These are phyloP conservation scores for Mallotus japonicus DNA, from an alignment of 441 rosid species.

Conservation along the genomic window DNA sequence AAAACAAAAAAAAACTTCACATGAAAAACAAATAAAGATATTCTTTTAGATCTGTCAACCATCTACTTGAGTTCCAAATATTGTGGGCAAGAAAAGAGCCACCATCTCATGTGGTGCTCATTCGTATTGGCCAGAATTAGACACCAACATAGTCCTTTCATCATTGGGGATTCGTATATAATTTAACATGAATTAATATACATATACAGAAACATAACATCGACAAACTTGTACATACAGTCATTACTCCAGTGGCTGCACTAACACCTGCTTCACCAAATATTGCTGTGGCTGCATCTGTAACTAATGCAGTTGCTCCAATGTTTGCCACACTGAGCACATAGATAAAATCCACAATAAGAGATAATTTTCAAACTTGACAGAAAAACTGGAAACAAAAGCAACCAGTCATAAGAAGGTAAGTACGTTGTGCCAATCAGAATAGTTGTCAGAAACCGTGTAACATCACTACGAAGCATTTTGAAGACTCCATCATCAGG, in stretches of 20 bases:
- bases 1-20: too few species aligned
- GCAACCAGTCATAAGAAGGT: conserved; percentile 25
- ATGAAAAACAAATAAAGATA: conserved; percentile 1
- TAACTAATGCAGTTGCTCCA: conserved; percentile 98
- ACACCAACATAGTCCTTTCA: not conserved
- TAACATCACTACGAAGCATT: conserved; percentile 94
- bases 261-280: conserved; percentile 99
- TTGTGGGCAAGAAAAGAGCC: not conserved
- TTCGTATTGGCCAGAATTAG: not conserved
- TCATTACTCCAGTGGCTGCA: conserved; percentile 99
- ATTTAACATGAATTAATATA: conserved; percentile 3
- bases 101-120: not conserved
- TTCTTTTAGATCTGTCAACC: not conserved
- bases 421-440: conserved; percentile 98
- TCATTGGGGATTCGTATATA: not conserved
- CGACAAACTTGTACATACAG: conserved; percentile 48
- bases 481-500: conserved; percentile 92
- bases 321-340: conserved; percentile 83
- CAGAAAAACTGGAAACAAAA: conserved; percentile 21
- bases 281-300: conserved; percentile 96
- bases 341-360: conserved; percentile 38
- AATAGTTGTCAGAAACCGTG: conserved; percentile 96
- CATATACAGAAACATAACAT: not conserved
- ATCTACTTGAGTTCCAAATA: not conserved
- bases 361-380: conserved; percentile 33